Evolutionary conservation across 73 alveolate species (phyloP), one percentile per base, ranked within the genome.

Genomic region (Paramecium octaurelia): DNA sequence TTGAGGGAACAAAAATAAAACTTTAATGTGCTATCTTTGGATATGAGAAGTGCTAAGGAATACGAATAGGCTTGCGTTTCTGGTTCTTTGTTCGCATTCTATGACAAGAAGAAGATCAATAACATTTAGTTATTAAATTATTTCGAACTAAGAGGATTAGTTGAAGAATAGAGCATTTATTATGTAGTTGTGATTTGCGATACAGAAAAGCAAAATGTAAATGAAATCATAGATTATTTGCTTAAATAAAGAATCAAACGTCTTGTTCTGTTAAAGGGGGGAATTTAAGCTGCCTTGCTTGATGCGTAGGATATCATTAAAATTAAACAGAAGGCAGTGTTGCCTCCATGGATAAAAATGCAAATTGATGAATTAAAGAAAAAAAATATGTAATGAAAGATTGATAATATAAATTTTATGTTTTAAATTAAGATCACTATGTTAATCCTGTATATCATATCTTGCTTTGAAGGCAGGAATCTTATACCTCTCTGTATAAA

Each of bases 331-430:
- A 44, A 80, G 48, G 91, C 76, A 48, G 91, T 42, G 8, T 24
- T 80, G 14, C 91, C 76, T 4, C 34, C 34, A 31, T 44, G 73
- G 46, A 21, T 80, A 21, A 80, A 80, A 80, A 0, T 18, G 11
- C 16, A 80, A 80, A 80, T 80, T 11, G 91, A 80, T 21, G 91
- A 80, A 43, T 20, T 80, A 38, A 80, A 64, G 50, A 64, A 64
- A 64, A 64, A 64, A 64, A 27, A 64, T 2, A 27, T 34, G 27
- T 12, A 31, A 64, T 64, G 84, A 64, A 64, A 35, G 23, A 75
- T 54, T 54, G 16, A 54, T 54, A 54, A 31, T 64, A 64, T 31
- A 27, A 31, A 64, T 64, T 64, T 64, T 64, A 64, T 64, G 48
- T 64, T 27, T 14, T 31, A 64, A 27, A 27, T 64, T 31, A 27